These are phyloP conservation scores for Phytophthora idaei DNA, from an alignment of 352 stramenopile species.

Conservation along the genomic window DNA sequence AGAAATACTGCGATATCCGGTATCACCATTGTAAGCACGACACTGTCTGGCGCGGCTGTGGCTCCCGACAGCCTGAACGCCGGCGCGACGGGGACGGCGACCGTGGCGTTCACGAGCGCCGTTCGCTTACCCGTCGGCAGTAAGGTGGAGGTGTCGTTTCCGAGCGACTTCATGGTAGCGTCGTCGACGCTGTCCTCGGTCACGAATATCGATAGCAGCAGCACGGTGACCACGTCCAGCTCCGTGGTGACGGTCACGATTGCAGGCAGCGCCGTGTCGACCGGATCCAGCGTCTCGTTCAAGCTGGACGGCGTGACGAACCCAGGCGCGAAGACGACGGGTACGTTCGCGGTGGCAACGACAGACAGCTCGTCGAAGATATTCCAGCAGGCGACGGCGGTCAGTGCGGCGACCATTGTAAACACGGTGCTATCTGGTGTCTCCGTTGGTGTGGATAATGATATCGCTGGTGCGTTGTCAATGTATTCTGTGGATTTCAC, in stretches of 20 bases:
- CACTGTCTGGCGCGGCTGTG: slow-evolving; percentile 24
- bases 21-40: slow-evolving; percentile 19
- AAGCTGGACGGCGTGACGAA: slow-evolving; percentile 58
- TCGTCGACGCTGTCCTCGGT: slow-evolving; percentile 26
- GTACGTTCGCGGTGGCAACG: slow-evolving; percentile 43
- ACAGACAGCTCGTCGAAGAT: slow-evolving; percentile 33
- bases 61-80: slow-evolving; percentile 36
- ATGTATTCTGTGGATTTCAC: slow-evolving; percentile 22
- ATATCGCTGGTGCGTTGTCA: slow-evolving; percentile 32
- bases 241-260: slow-evolving; percentile 40
- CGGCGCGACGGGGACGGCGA: slow-evolving; percentile 29
- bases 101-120: slow-evolving; percentile 46
- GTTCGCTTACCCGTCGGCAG: slow-evolving; percentile 42
- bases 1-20: slow-evolving; percentile 4
- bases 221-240: slow-evolving; percentile 22
- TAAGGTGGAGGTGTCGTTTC: slow-evolving; percentile 45
- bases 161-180: slow-evolving; percentile 39
- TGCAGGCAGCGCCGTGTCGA: slow-evolving; percentile 24
- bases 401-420: slow-evolving; percentile 34
- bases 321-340: slow-evolving; percentile 48
- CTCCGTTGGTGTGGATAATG: slow-evolving; percentile 1
- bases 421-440: slow-evolving; percentile 12
- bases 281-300: slow-evolving; percentile 43
- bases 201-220: slow-evolving; percentile 36
- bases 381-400: slow-evolving; percentile 32